Evolutionary conservation across 2,329 filamentous ascomycete species (phyloP).

Genomic region (Aspergillus novofumigatus): DNA sequence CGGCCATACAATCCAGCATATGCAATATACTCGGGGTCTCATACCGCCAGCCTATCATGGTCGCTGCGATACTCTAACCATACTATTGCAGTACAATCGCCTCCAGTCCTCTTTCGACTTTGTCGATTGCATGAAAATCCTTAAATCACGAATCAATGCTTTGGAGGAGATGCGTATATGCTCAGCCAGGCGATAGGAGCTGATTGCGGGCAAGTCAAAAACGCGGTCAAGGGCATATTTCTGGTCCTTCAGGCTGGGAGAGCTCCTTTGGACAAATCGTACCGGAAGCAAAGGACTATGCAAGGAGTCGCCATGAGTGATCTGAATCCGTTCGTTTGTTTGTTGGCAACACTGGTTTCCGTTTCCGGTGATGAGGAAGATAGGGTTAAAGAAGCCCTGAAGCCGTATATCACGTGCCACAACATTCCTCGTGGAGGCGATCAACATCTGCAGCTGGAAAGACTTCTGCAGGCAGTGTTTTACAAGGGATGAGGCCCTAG

Average conservation of each 20-base stretch:
- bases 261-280: neutral
- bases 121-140: neutral
- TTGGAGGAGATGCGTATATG: neutral
- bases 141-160: neutral
- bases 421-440: neutral
- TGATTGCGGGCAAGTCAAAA: neutral
- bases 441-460: neutral
- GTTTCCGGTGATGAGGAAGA: neutral
- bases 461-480: neutral
- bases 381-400: neutral
- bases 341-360: neutral
- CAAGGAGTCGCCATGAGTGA: neutral
- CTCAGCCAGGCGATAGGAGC: neutral
- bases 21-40: neutral
- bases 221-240: neutral
- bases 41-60: neutral
- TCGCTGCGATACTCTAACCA: neutral
- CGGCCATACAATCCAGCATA: neutral
- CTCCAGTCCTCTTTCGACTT: neutral
- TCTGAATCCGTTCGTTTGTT: neutral
- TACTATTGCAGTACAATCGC: neutral
- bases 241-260: neutral
- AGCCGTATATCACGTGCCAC: neutral
- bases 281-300: neutral
- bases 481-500: neutral